These are phyloP conservation scores for Colletotrichum cuscutae DNA, from an alignment of 2,329 filamentous ascomycete genomes.

Conservation along the genomic window DNA sequence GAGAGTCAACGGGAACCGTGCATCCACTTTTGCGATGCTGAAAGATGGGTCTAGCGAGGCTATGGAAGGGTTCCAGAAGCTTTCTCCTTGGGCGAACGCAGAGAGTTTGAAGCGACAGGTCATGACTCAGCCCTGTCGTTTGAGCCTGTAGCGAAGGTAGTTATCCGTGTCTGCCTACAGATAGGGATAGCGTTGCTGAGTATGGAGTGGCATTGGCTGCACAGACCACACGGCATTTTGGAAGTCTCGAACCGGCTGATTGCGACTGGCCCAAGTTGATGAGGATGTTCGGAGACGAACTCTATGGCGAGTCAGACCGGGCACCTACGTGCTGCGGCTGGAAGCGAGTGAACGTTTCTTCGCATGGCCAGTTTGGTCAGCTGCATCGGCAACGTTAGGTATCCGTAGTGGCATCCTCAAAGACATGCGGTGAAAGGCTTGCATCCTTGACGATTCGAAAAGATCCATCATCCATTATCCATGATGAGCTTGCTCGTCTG, in stretches of 20 bases:
- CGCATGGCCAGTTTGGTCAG: slow-evolving; percentile 9
- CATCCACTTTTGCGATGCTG: neutral
- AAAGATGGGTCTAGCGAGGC: neutral
- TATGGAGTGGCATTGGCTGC: slow-evolving; percentile 4
- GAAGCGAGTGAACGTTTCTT: slow-evolving; percentile 22
- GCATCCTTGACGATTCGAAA: neutral
- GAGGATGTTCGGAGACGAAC: slow-evolving; percentile 27
- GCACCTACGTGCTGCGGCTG: slow-evolving; percentile 7
- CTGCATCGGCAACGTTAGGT: neutral
- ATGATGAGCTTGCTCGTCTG: slow-evolving; percentile 5
- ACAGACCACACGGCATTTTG: slow-evolving; percentile 27
- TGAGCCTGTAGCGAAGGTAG: slow-evolving; percentile 1
- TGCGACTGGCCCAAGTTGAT: slow-evolving; percentile 31
- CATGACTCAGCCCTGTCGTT: slow-evolving; percentile 33
- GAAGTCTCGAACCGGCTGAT: slow-evolving; percentile 29
- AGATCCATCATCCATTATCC: slow-evolving; percentile 5
- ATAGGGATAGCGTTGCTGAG: neutral
- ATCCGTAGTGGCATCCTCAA: neutral
- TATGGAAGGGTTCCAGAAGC: slow-evolving; percentile 31
- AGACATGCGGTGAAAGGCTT: neutral
- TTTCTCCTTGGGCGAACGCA: neutral
- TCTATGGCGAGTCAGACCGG: slow-evolving; percentile 28
- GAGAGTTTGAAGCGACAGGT: slow-evolving; percentile 18
- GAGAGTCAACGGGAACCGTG: slow-evolving; percentile 5
- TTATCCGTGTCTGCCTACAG: slow-evolving; percentile 1